phyloP scores from a whole-genome alignment of 495 filamentous ascomycete species.

The Penicillium parvum region DNA sequence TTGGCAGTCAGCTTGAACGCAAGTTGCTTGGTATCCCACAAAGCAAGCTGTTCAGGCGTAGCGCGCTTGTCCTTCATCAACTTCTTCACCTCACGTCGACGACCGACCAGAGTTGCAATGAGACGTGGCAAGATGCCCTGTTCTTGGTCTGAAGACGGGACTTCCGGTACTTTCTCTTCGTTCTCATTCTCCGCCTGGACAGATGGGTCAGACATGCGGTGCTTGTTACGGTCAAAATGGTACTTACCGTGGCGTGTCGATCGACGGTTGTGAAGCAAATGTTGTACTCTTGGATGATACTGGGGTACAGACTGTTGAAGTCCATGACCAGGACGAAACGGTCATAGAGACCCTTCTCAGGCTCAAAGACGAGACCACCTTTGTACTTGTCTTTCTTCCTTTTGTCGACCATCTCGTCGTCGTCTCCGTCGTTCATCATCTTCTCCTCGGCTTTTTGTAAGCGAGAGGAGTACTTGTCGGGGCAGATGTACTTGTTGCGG shows the following conservation, averaged over 20 bases:
- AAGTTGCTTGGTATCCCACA: slow-evolving; percentile 98
- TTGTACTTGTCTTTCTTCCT: slow-evolving; percentile 99
- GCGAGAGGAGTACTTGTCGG: slow-evolving; percentile 79
- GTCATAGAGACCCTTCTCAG: slow-evolving; percentile 95
- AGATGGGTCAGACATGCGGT: slow-evolving; percentile 8
- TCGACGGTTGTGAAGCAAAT: slow-evolving; percentile 99
- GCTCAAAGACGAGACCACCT: slow-evolving; percentile 96
- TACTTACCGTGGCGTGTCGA: slow-evolving; percentile 55
- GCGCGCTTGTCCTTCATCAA: slow-evolving; percentile 93
- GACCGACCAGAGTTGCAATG: slow-evolving; percentile 83
- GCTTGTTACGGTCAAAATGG: background rate
- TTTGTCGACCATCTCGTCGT: slow-evolving; percentile 73
- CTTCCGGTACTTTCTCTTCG: slow-evolving; percentile 67
- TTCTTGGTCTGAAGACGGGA: slow-evolving; percentile 63
- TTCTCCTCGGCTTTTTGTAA: slow-evolving; percentile 64
- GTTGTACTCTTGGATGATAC: slow-evolving; percentile 98
- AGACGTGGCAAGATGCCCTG: slow-evolving; percentile 83
- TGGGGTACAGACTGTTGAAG: slow-evolving; percentile 98
- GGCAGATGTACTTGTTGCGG: slow-evolving; percentile 93
- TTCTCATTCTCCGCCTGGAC: slow-evolving; percentile 67
- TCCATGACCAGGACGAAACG: slow-evolving; percentile 98
- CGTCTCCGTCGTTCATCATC: slow-evolving; percentile 58
- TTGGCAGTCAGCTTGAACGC: slow-evolving; percentile 97
- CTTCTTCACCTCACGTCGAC: slow-evolving; percentile 85
- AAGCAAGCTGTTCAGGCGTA: slow-evolving; percentile 76